Base-by-base conservation (phyloP, 108 stramenopile genomes). In the Chaetoceros muelleri region DNA sequence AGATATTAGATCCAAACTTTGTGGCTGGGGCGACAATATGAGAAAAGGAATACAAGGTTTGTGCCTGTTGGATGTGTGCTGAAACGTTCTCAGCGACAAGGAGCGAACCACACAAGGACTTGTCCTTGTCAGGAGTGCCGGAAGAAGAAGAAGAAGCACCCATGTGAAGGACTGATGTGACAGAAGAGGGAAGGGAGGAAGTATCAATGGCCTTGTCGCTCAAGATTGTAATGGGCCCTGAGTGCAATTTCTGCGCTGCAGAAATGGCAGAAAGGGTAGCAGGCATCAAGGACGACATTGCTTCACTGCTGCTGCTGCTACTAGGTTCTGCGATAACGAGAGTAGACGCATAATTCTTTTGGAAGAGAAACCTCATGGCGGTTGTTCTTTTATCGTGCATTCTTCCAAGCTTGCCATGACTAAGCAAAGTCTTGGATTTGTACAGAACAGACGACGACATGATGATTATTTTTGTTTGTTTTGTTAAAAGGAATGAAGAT, bases 1-100 rank as follows among this genome's bases (percentile, higher is more conserved):
- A 57, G 60, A 91, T 89, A 55, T 96, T 97, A 46, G 95, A 89
- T 28, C 93, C 93, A 64, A 78, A 77, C 64, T 96, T 98, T 67
- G 75, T 67, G n/a, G 85, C 65, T 13, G 89, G 76, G 8, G 95
- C 55, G 47, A 98, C 58, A 27, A 95, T 69, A 62, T 91, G 89
- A 27, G 73, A 67, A 69, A 46, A 95, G 24, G 53, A 59, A 40
- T 72, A 57, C 7, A 62, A 62, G 57, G 46, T 53, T 34, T 75
- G 64, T 19, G 66, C 72, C 3, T 52, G 40, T 46, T 76, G 58
- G 21, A 93, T 66, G 59, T 85, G 75, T 46, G 55, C 58, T 17
- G 89, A 79, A 20, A 85, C 72, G 0, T 79, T 81, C 55, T 91
- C 89, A 17, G 83, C 67, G 44, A 86, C 31, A 22, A 69, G 60